These are phyloP conservation scores for Gymnopilus junonius DNA, from an alignment of 768 basidiomycete genomes.

Conservation along the genomic window DNA sequence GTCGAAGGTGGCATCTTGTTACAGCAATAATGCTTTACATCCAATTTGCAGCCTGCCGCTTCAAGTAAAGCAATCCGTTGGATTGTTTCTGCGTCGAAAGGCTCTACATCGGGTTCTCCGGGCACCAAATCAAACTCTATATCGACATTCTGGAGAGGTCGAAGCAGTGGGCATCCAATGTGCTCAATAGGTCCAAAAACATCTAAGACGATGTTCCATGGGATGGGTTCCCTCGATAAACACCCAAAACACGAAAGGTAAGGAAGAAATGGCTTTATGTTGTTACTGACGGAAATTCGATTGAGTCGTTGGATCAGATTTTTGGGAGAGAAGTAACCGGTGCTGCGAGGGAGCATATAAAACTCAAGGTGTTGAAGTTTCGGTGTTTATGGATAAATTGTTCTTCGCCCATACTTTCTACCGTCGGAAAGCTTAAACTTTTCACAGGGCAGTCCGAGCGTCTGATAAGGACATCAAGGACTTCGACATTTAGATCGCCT, in stretches of 20 bases:
- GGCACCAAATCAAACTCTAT: background rate
- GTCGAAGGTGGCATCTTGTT: no score
- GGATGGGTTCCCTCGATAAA: background rate
- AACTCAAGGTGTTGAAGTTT: background rate
- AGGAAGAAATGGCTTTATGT: background rate
- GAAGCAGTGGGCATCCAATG: background rate
- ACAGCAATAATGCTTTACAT: background rate
- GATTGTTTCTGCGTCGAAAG: background rate
- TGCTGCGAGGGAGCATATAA: background rate
- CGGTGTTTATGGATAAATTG: background rate
- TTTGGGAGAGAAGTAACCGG: background rate
- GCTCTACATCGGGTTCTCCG: background rate
- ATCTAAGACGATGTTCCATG: background rate
- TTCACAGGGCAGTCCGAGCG: background rate
- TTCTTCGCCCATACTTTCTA: background rate
- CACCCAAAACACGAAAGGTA: background rate
- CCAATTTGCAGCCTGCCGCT: background rate
- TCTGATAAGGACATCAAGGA: background rate
- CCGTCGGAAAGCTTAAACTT: background rate
- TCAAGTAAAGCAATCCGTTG: background rate
- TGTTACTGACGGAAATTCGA: background rate
- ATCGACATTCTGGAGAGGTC: background rate
- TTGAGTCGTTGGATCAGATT: background rate
- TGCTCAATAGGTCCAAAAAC: background rate
- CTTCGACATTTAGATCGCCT: background rate